Evolutionary conservation across 371 early-diverging fungal genomes (phyloP).

Genomic region (Encephalitozoon cuniculi): DNA sequence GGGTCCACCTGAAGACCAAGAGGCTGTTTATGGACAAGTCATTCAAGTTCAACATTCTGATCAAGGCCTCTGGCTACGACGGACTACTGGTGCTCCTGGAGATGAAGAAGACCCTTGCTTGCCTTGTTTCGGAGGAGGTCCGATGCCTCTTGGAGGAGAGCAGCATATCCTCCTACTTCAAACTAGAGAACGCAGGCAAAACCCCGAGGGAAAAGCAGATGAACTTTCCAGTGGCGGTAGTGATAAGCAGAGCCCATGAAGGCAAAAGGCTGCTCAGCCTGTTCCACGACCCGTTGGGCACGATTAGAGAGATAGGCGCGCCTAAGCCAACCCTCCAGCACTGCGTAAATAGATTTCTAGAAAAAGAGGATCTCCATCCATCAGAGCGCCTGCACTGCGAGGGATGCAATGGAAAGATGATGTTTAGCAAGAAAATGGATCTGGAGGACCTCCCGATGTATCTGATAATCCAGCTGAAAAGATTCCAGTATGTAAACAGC

Average conservation of each 20-base stretch:
- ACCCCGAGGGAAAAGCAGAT: background rate
- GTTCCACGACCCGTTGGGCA: background rate
- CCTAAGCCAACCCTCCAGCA: background rate
- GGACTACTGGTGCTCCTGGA: background rate
- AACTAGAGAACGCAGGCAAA: background rate
- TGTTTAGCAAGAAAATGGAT: constrained; percentile 73
- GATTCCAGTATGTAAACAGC: constrained; percentile 70
- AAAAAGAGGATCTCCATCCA: constrained; percentile 70
- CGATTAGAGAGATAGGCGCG: background rate
- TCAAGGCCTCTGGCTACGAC: background rate
- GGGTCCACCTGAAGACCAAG: constrained; percentile 13
- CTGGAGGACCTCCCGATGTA: constrained; percentile 73
- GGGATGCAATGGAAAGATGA: constrained; percentile 69
- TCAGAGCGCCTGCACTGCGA: constrained; percentile 75
- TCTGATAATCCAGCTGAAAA: constrained; percentile 76
- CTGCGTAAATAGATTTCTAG: constrained; percentile 70
- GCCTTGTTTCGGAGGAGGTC: background rate
- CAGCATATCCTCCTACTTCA: background rate
- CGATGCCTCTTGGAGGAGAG: background rate
- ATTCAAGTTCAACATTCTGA: constrained; percentile 1
- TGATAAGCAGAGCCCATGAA: background rate
- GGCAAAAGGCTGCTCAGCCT: background rate
- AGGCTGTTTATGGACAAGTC: background rate
- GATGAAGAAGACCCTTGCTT: background rate
- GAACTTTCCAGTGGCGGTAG: background rate